Evolutionary conservation across 768 basidiomycete genomes (phyloP), one percentile per base, ranked within the genome.

Genomic region (Tubosaeta sp.): DNA sequence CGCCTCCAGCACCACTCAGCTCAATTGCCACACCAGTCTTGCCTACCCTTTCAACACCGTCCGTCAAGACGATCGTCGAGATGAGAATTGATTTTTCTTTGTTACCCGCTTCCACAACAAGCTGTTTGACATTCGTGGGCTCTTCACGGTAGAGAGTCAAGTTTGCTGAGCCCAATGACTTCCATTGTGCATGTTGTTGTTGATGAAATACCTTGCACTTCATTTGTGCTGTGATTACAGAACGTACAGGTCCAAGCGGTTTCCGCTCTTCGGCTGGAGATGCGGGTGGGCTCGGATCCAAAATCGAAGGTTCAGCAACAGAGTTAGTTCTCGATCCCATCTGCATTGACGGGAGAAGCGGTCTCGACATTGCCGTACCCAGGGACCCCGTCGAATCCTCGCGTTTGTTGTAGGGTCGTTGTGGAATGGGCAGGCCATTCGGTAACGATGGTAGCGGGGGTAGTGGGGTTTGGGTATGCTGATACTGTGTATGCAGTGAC

Each of bases 1-100:
- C 69, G n/a, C 96, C 96, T 50, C 84, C 78, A 1, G 67, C 57
- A 73, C 94, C 90, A 68, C 90, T 94, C 46, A 99, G 72, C 69
- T 98, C 95, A 55, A 99, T 86, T 40, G 96, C 96, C 35, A 99
- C 87, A 13, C 96, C 96, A 3, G 95, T 98, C 73, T 95, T 97
- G 19, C 91, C 96, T n/a, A 99, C 95, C 41, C 95, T 79, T 71
- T 99, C 96, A 24, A 98, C 95, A 8, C 94, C 96, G 66, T 97
- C 94, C 5, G 86, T 91, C 46, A 97, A 74, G 27, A 99, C 90
- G 55, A 98, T 96, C 6, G 96, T 97, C 36, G 92, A 95, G 56
- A 99, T 94, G 36, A 98, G 69, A 58, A 92, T 75, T 5, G 83
- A 76, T 59, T 84, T 86, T 49, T 83, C 79, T 64, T 81, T 87